A percentile compares a stretch with the other conserved stretches of the same genome.
These are phyloP conservation scores for Tricholomella constricta DNA, from an alignment of 768 basidiomycete species.

Conservation along the genomic window DNA sequence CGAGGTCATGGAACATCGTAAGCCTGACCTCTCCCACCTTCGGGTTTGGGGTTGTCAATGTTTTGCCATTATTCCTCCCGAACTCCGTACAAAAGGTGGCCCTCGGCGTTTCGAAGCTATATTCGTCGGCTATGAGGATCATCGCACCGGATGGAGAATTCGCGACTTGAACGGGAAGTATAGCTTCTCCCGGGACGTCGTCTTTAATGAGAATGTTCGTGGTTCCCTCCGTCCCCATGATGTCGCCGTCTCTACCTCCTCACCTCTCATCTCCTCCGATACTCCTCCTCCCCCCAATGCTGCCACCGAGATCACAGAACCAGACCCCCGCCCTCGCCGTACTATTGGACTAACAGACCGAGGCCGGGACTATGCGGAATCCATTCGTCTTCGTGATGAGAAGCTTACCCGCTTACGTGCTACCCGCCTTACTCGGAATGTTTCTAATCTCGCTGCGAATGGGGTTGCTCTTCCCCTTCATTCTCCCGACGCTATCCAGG, in stretches of 20 bases:
- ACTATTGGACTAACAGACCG: neutral
- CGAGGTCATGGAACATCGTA: constrained; percentile 17
- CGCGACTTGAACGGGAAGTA: neutral
- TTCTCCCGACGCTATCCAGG: neutral
- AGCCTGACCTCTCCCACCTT: constrained; percentile 30
- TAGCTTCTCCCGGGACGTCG: neutral
- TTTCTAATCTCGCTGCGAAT: no score
- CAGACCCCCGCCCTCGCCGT: neutral
- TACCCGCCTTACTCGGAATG: neutral
- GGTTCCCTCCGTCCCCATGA: neutral
- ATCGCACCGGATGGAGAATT: neutral
- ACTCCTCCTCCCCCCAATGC: neutral
- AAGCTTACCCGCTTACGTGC: neutral
- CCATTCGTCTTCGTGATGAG: neutral
- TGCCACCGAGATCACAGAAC: neutral
- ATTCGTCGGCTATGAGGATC: constrained; percentile 18
- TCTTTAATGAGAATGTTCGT: neutral
- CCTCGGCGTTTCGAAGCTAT: constrained; percentile 19
- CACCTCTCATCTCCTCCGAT: neutral
- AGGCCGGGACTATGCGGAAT: neutral
- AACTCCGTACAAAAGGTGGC: constrained; percentile 19
- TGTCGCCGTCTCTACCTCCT: constrained; percentile 14
- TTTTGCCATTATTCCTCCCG: constrained; percentile 21
- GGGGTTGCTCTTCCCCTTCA: constrained; percentile 4
- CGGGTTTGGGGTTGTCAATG: constrained; percentile 32